These are phyloP conservation scores for Dendrobium chrysotoxum DNA, from an alignment of 106 monocot genomes.

Conservation along the genomic window DNA sequence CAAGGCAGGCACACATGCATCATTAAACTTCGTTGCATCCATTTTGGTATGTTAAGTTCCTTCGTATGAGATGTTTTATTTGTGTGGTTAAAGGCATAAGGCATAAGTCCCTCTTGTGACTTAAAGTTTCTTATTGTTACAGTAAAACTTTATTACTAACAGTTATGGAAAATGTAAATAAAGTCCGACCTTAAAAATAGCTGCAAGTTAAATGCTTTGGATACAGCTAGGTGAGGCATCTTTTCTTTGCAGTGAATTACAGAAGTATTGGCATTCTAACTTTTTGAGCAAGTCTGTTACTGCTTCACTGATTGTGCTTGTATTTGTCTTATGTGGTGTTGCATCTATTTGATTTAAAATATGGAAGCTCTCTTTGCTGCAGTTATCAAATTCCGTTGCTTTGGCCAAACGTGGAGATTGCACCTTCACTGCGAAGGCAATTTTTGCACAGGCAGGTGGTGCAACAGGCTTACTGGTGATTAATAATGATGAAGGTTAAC, in stretches of 20 bases:
- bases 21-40: too few species aligned
- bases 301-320: neutral
- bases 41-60: too few species aligned
- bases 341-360: neutral
- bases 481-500: constrained; percentile 87
- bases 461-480: constrained; percentile 81
- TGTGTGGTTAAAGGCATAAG: too few species aligned
- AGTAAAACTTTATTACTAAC: neutral
- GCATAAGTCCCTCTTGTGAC: neutral
- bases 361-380: constrained; percentile 10
- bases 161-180: neutral
- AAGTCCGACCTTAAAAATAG: neutral
- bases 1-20: too few species aligned
- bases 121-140: neutral
- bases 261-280: neutral
- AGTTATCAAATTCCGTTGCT: constrained; percentile 69
- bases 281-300: neutral
- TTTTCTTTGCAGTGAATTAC: neutral
- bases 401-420: constrained; percentile 80
- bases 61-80: neutral
- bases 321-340: neutral
- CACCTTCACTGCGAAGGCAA: constrained; percentile 74
- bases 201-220: neutral
- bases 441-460: constrained; percentile 68
- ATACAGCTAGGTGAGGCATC: neutral